Evolutionary conservation across 2,329 filamentous ascomycete species (phyloP).

Genomic region (Ophiosphaerella herpotricha): DNA sequence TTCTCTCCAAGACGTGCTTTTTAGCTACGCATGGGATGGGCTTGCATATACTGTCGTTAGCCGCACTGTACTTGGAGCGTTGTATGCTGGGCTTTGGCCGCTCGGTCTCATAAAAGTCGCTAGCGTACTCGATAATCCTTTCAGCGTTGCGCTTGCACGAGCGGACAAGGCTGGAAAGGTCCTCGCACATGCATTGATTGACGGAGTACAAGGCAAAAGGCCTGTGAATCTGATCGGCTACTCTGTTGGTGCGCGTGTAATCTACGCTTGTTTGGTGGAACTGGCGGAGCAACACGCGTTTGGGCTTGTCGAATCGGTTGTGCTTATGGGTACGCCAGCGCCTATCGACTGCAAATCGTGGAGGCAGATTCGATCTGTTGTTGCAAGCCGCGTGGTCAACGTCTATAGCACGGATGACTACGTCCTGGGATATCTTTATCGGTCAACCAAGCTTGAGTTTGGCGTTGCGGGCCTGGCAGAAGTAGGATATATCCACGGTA

Average conservation of each 20-base stretch:
- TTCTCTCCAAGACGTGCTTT: conserved; percentile 75
- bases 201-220: conserved; percentile 77
- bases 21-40: conserved; percentile 74
- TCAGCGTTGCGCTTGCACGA: conserved; percentile 72
- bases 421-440: conserved; percentile 82
- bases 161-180: conserved; percentile 80
- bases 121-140: conserved; percentile 76
- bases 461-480: conserved; percentile 82
- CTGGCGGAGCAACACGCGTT: conserved; percentile 79
- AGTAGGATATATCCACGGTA: conserved; percentile 67
- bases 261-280: conserved; percentile 77
- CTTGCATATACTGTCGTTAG: conserved; percentile 75
- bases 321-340: conserved; percentile 79
- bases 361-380: conserved; percentile 75
- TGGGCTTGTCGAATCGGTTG: conserved; percentile 78
- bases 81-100: conserved; percentile 54
- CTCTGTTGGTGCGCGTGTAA: conserved; percentile 76
- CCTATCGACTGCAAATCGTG: conserved; percentile 73
- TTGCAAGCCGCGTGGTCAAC: conserved; percentile 80
- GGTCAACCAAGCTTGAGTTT: conserved; percentile 77
- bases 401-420: conserved; percentile 86
- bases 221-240: conserved; percentile 82
- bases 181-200: conserved; percentile 79
- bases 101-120: conserved; percentile 51
- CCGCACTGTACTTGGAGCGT: conserved; percentile 53